A percentile compares a stretch with the other conserved stretches of the same genome.
phyloP scores from a whole-genome alignment of 805 yeast species.

The Lachancea sp. region DNA sequence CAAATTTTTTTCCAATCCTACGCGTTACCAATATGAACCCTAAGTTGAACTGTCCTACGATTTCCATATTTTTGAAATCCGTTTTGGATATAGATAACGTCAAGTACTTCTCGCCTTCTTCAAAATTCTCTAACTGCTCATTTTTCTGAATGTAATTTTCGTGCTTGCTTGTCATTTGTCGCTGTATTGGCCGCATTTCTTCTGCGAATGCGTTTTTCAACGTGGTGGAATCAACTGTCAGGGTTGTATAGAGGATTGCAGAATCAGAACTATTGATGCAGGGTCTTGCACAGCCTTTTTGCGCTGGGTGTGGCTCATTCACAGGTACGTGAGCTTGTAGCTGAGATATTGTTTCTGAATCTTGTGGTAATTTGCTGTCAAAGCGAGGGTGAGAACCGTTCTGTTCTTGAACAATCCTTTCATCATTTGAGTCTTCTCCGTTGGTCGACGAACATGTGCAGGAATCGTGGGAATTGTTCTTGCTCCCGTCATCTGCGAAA shows the following conservation, averaged over 20 bases:
- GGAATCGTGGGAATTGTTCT: neutral
- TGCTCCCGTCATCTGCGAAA: neutral
- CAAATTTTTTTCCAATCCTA: conserved; percentile 36
- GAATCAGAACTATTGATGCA: too few species aligned
- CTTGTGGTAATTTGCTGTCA: too few species aligned
- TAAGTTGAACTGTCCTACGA: conserved; percentile 91
- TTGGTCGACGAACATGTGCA: conserved; percentile 4
- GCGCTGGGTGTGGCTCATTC: too few species aligned
- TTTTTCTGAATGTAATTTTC: conserved; percentile 16
- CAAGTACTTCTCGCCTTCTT: conserved; percentile 51
- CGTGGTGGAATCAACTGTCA: neutral
- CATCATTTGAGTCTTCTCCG: conserved; percentile 5
- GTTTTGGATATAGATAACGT: conserved; percentile 58
- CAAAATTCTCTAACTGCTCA: conserved; percentile 42
- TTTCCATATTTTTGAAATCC: conserved; percentile 68
- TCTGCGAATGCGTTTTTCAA: neutral
- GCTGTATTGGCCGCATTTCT: neutral
- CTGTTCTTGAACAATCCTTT: too few species aligned
- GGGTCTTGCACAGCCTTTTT: too few species aligned
- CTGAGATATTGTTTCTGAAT: too few species aligned
- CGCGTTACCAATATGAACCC: conserved; percentile 82
- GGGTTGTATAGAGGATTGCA: too few species aligned
- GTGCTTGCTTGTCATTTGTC: neutral
- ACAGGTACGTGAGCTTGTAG: too few species aligned
- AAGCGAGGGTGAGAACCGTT: too few species aligned